Conservation (phyloP, 2,329 filamentous ascomycete genomes). For the Colletotrichum higginsianum region DNA sequence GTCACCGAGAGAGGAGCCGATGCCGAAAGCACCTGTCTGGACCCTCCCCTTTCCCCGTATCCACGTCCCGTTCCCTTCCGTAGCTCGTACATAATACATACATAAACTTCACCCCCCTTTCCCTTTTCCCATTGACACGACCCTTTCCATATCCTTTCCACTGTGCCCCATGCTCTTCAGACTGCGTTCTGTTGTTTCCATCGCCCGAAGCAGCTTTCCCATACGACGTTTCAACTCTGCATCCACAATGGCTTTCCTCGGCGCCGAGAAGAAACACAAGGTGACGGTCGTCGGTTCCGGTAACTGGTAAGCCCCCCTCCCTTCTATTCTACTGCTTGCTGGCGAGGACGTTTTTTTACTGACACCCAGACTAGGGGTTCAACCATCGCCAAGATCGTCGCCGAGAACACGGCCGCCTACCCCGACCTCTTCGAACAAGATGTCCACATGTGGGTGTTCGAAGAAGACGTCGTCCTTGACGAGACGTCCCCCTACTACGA, state of each 20-base stretch:
- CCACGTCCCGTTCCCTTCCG: slow-evolving; percentile 11
- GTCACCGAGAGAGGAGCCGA: slow-evolving; percentile 12
- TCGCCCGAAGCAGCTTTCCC: slow-evolving; percentile 37
- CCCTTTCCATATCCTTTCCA: not conserved
- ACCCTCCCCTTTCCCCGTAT: slow-evolving; percentile 30
- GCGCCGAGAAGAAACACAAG: slow-evolving; percentile 83
- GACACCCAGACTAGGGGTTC: slow-evolving; percentile 78
- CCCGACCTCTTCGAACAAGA: slow-evolving; percentile 86
- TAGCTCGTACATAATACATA: slow-evolving; percentile 27
- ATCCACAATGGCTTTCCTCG: slow-evolving; percentile 53
- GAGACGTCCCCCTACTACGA: slow-evolving; percentile 82
- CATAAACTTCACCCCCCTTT: slow-evolving; percentile 31
- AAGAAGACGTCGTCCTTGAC: slow-evolving; percentile 86
- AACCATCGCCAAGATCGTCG: slow-evolving; percentile 96
- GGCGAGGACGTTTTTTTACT: not conserved
- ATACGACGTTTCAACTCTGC: slow-evolving; percentile 27
- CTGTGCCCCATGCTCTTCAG: slow-evolving; percentile 42
- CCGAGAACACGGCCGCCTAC: slow-evolving; percentile 88
- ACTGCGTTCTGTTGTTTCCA: slow-evolving; percentile 36
- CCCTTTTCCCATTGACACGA: not conserved
- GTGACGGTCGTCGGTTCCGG: slow-evolving; percentile 95
- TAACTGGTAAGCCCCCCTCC: slow-evolving; percentile 79
- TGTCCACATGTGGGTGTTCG: slow-evolving; percentile 99
- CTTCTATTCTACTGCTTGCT: not conserved
- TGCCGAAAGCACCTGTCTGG: slow-evolving; percentile 24